phyloP scores from a whole-genome alignment of 1,284 basidiomycete genomes.

The Pyrrhoderma lamaoense region DNA sequence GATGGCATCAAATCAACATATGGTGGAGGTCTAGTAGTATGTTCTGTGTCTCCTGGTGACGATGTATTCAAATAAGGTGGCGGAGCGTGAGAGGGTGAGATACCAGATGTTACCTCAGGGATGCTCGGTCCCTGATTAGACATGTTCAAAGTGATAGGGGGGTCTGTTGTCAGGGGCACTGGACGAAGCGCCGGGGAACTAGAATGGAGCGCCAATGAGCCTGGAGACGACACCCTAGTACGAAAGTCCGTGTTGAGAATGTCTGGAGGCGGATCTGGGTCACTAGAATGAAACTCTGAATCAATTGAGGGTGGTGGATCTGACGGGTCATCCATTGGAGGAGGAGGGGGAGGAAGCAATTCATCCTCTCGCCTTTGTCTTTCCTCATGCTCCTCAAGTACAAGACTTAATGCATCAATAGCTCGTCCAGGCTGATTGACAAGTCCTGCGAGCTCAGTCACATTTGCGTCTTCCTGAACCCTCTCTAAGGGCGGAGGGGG shows the following conservation, averaged over 20 bases:
- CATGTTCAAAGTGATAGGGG: slow-evolving; percentile 12
- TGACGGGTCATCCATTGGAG: slow-evolving; percentile 77
- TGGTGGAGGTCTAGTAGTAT: slow-evolving; percentile 42
- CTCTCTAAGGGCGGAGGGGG: slow-evolving; percentile 68
- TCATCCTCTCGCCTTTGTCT: slow-evolving; percentile 23
- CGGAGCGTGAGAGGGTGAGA: slow-evolving; percentile 33
- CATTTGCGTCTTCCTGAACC: slow-evolving; percentile 56
- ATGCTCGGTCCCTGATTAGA: slow-evolving; percentile 6
- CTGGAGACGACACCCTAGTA: slow-evolving; percentile 31
- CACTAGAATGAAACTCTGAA: slow-evolving; percentile 62
- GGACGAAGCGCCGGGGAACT: slow-evolving; percentile 13
- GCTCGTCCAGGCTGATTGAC: slow-evolving; percentile 40
- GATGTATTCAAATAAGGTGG: slow-evolving; percentile 52
- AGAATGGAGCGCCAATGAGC: slow-evolving; percentile 8
- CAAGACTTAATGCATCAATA: slow-evolving; percentile 52
- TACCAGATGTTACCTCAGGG: slow-evolving; percentile 17
- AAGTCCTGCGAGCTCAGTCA: slow-evolving; percentile 56
- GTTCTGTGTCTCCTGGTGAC: slow-evolving; percentile 35
- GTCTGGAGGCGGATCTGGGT: slow-evolving; percentile 34
- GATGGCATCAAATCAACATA: slow-evolving; percentile 35
- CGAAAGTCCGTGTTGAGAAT: slow-evolving; percentile 15
- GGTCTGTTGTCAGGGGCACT: slow-evolving; percentile 5
- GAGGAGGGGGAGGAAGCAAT: slow-evolving; percentile 59
- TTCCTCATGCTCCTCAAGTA: slow-evolving; percentile 43
- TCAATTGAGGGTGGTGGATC: slow-evolving; percentile 79